These are phyloP conservation scores for Cajanus cajan DNA, from an alignment of 306 rosid species.

Conservation along the genomic window DNA sequence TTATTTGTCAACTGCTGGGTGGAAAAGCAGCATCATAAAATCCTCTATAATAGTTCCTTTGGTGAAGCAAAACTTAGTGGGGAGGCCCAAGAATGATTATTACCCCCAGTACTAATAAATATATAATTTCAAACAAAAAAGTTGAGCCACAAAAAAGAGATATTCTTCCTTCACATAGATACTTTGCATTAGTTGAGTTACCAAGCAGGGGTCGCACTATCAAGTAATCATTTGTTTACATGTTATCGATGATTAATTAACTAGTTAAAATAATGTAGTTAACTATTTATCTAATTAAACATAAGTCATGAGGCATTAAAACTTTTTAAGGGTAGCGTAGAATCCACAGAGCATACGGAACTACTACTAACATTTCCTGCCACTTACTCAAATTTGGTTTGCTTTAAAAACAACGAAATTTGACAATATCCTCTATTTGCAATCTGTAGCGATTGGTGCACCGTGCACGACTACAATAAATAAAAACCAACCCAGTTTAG, in stretches of 20 bases:
- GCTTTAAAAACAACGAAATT: no score
- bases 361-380: not conserved
- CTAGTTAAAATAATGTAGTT: not conserved
- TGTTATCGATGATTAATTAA: not conserved
- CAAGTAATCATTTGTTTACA: not conserved
- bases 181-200: not conserved
- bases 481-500: not conserved
- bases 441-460: no score
- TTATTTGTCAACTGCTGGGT: slow-evolving; percentile 21
- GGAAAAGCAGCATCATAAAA: not conserved
- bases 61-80: slow-evolving; percentile 42
- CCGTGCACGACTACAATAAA: no score
- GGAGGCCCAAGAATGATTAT: slow-evolving; percentile 43
- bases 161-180: not conserved
- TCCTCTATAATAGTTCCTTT: not conserved
- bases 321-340: not conserved
- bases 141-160: not conserved
- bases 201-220: not conserved
- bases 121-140: not conserved
- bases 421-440: no score
- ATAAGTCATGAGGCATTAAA: not conserved
- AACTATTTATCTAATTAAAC: not conserved
- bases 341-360: not conserved
- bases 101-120: not conserved
- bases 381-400: no score